These are phyloP conservation scores for Tagetes patula DNA, from an alignment of 129 eudicot species.

Conservation along the genomic window DNA sequence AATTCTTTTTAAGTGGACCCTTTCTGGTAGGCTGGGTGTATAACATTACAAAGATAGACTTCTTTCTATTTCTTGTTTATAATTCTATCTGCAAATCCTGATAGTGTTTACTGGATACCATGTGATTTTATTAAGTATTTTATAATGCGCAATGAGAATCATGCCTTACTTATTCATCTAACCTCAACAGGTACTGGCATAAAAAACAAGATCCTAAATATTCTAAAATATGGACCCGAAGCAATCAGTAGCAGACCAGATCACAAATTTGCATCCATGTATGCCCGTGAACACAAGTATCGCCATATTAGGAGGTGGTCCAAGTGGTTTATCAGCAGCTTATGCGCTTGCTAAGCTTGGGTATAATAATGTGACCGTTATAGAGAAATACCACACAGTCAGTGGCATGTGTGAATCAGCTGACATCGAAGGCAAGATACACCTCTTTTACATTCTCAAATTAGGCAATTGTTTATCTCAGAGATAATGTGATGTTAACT, in stretches of 20 bases:
- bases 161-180: slow-evolving; percentile 5
- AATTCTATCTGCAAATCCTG: neutral
- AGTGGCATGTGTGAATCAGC: slow-evolving; percentile 88
- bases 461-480: neutral
- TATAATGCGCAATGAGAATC: neutral
- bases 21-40: slow-evolving; percentile 11
- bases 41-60: neutral
- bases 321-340: slow-evolving; percentile 87
- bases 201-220: slow-evolving; percentile 12
- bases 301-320: slow-evolving; percentile 76
- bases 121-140: slow-evolving; percentile 15
- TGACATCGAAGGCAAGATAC: slow-evolving; percentile 62
- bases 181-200: slow-evolving; percentile 29
- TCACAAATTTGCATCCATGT: slow-evolving; percentile 70
- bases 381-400: slow-evolving; percentile 79
- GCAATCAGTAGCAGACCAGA: slow-evolving; percentile 53
- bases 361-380: slow-evolving; percentile 59
- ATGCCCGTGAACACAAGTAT: slow-evolving; percentile 61
- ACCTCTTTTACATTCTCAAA: slow-evolving; percentile 14
- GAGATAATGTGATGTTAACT: neutral
- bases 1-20: neutral
- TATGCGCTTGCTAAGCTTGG: slow-evolving; percentile 78
- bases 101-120: neutral
- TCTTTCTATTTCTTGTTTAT: slow-evolving; percentile 15
- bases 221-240: slow-evolving; percentile 44